Evolutionary conservation across 192 early-diverging fungal species (phyloP).

Genomic region (Dispira parvispora): DNA sequence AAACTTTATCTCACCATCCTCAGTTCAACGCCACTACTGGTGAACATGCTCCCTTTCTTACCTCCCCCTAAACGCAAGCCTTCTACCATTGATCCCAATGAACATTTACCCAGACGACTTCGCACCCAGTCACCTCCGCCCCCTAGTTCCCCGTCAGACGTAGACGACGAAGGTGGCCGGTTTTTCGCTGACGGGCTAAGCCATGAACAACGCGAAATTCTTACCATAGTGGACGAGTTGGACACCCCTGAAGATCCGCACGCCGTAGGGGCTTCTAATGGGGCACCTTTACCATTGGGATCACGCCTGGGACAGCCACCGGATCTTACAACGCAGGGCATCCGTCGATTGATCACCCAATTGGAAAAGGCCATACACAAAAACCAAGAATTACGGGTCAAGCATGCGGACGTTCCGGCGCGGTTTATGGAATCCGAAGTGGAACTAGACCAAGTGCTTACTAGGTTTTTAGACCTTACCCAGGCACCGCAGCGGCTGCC

Average conservation of each 20-base stretch:
- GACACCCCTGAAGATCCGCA: slow-evolving; percentile 29
- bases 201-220: slow-evolving; percentile 52
- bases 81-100: too few species aligned
- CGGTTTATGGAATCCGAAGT: slow-evolving; percentile 90
- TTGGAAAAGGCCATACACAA: slow-evolving; percentile 75
- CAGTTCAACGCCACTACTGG: too few species aligned
- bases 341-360: slow-evolving; percentile 61
- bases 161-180: slow-evolving; percentile 56
- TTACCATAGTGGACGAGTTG: slow-evolving; percentile 69
- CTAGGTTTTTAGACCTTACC: slow-evolving; percentile 52
- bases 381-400: slow-evolving; percentile 75
- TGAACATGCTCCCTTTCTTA: too few species aligned
- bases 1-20: too few species aligned
- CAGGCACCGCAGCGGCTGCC: slow-evolving; percentile 67
- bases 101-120: too few species aligned
- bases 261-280: neutral
- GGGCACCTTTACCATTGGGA: neutral
- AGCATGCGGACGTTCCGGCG: slow-evolving; percentile 37
- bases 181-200: slow-evolving; percentile 76
- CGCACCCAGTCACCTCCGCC: too few species aligned
- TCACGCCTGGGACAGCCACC: slow-evolving; percentile 2
- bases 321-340: slow-evolving; percentile 39
- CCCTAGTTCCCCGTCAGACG: neutral
- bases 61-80: too few species aligned
- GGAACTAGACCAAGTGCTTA: slow-evolving; percentile 83